Evolutionary conservation across 345 rosid species (phyloP).

Genomic region (Viola odorata): DNA sequence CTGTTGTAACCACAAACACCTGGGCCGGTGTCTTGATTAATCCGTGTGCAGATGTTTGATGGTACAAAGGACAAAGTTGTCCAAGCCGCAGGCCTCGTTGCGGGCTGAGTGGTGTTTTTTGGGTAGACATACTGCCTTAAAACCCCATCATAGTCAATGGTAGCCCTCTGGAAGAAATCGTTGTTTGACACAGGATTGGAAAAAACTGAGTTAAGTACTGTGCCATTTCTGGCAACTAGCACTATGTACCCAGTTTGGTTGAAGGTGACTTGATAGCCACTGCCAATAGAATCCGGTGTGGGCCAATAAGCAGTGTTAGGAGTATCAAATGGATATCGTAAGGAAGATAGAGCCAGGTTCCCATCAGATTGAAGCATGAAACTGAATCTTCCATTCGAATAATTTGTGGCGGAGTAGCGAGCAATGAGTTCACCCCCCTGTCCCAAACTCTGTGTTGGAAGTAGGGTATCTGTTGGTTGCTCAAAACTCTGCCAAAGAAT

Average conservation of each 20-base stretch:
- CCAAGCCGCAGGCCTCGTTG: constrained; percentile 31
- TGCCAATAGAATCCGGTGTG: neutral
- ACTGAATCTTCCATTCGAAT: constrained; percentile 32
- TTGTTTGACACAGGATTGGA: neutral
- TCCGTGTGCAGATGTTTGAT: constrained; percentile 29
- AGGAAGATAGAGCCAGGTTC: constrained; percentile 27
- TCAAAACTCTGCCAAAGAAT: constrained; percentile 46
- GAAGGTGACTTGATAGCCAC: constrained; percentile 30
- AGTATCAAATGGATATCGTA: constrained; percentile 11
- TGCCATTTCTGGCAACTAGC: constrained; percentile 26
- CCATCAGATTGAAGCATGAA: constrained; percentile 30
- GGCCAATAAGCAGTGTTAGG: constrained; percentile 26
- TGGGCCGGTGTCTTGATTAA: constrained; percentile 15
- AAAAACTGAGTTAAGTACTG: neutral
- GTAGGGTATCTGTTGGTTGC: constrained; percentile 47
- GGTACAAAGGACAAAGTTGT: constrained; percentile 20
- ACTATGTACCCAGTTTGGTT: constrained; percentile 42
- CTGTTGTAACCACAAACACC: constrained; percentile 60
- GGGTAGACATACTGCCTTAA: constrained; percentile 51
- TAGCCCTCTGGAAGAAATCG: constrained; percentile 37
- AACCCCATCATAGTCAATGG: constrained; percentile 52
- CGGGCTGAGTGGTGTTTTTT: constrained; percentile 17
- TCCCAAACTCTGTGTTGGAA: constrained; percentile 40
- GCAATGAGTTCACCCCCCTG: constrained; percentile 16
- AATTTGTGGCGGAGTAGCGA: constrained; percentile 18